Base-by-base conservation (phyloP, 768 basidiomycete genomes). In the Daedalea quercina region DNA sequence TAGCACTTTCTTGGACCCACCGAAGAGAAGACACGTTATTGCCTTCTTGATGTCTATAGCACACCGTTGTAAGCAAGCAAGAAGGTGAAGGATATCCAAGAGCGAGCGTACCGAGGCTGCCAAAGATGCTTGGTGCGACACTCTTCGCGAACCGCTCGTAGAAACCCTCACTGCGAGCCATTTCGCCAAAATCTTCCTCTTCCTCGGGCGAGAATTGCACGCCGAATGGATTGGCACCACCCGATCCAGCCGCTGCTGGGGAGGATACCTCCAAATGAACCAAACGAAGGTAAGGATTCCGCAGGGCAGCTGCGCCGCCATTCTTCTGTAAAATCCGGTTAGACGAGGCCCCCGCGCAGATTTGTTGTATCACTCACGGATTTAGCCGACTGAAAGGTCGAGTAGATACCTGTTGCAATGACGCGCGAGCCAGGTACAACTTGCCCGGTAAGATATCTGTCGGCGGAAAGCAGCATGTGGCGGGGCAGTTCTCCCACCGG, bases 401-500 rank as follows among this genome's bases (percentile, higher is more conserved):
- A 94, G 67, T 94, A 98, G 52, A 99, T 90, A 11, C 96, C 96
- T 0, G 96, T 97, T 0, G 90, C 91, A 54, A 98, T 82, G 22
- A 98, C 84, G 51, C 96, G 76, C n/a, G 94, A 92, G 1, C 96
- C 96, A 3, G 96, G 96, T 9, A 97, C 90, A 9, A 97, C 94
- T 64, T 85, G 85, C 0, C 91, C 93, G 0, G 94, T 92, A 50
- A 98, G 75, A 63, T 93, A 85, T 67, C 95, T 76, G 67, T 99
- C 96, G 3, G 83, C 84, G 25, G 90, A 94, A 23, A 99, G 74
- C 47, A 95, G 77, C 79, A 99, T 93, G 65, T 98, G 96, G 46
- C 94, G 73, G 9, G 96, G 96, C 40, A 99, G 75, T 65, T 99
- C 96, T 77, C 96, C 96, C 23, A 98, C 94, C 0, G 96, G 96